phyloP scores from a whole-genome alignment of 139 green algal species.

The Auxenochlorella pyrenoidosa region DNA sequence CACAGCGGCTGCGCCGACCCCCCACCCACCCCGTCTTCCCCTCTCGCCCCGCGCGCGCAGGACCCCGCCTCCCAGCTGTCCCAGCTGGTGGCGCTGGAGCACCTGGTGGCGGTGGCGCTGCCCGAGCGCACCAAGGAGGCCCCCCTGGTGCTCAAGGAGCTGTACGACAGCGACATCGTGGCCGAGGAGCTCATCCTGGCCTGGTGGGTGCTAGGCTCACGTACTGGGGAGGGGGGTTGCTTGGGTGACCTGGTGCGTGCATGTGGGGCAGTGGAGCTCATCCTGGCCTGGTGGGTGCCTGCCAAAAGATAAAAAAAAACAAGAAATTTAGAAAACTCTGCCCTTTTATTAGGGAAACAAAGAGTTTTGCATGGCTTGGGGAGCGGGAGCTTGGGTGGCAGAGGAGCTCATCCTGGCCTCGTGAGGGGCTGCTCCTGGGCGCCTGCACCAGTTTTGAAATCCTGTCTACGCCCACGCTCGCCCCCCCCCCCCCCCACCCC shows the following conservation, averaged over 20 bases:
- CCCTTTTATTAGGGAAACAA: too few species aligned
- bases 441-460: too few species aligned
- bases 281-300: background rate
- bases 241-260: background rate
- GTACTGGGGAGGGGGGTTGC: too few species aligned
- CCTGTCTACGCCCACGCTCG: too few species aligned
- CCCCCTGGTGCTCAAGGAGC: constrained; percentile 82
- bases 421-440: too few species aligned
- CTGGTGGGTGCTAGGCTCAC: constrained; percentile 50
- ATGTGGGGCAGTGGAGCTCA: background rate
- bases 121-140: constrained; percentile 65
- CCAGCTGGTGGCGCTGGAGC: constrained; percentile 85
- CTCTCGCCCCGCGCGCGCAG: background rate
- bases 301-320: too few species aligned
- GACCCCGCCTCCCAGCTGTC: constrained; percentile 74
- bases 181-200: constrained; percentile 90
- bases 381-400: too few species aligned
- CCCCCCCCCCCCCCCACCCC: background rate
- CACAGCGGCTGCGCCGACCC: too few species aligned
- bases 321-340: too few species aligned
- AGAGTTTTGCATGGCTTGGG: too few species aligned
- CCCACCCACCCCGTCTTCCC: background rate
- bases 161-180: constrained; percentile 92
- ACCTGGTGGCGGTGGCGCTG: constrained; percentile 55
- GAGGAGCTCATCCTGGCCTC: too few species aligned